These are phyloP conservation scores for Pichia rugopelliculosa DNA, from an alignment of 805 yeast genomes.

Conservation along the genomic window DNA sequence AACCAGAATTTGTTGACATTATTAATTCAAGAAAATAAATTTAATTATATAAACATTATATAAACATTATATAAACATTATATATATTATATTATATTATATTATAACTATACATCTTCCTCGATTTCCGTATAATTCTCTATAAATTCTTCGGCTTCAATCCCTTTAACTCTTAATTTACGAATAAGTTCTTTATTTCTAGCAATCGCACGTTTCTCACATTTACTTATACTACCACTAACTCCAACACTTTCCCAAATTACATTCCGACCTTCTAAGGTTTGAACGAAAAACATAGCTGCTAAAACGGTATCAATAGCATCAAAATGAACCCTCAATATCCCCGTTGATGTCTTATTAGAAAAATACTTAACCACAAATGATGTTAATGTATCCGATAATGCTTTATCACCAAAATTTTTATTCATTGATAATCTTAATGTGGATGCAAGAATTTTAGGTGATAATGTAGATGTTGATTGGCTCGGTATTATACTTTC, in stretches of 20 bases:
- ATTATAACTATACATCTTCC: background rate
- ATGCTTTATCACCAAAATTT: slow-evolving; percentile 74
- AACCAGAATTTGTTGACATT: slow-evolving; percentile 96
- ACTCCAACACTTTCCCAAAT: slow-evolving; percentile 59
- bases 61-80: no score
- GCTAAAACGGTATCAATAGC: slow-evolving; percentile 56
- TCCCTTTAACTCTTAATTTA: background rate
- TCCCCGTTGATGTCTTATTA: slow-evolving; percentile 75
- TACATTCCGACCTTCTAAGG: slow-evolving; percentile 41
- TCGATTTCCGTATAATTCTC: background rate
- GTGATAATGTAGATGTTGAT: slow-evolving; percentile 41
- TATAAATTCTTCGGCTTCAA: background rate
- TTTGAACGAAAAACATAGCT: slow-evolving; percentile 51
- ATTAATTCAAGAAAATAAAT: slow-evolving; percentile 78
- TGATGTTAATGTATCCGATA: slow-evolving; percentile 40
- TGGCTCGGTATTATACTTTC: slow-evolving; percentile 26
- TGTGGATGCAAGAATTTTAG: slow-evolving; percentile 43
- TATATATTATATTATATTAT: no score
- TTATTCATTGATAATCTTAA: slow-evolving; percentile 50
- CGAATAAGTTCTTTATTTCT: slow-evolving; percentile 29
- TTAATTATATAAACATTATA: background rate
- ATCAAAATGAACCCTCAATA: slow-evolving; percentile 66
- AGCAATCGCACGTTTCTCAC: slow-evolving; percentile 63
- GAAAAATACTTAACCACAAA: slow-evolving; percentile 65
- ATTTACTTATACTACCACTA: slow-evolving; percentile 82